A percentile compares a stretch with the other conserved stretches of the same genome.
These are phyloP conservation scores for Pseudopediastrum boryanum DNA, from an alignment of 139 green algal genomes.

Conservation along the genomic window DNA sequence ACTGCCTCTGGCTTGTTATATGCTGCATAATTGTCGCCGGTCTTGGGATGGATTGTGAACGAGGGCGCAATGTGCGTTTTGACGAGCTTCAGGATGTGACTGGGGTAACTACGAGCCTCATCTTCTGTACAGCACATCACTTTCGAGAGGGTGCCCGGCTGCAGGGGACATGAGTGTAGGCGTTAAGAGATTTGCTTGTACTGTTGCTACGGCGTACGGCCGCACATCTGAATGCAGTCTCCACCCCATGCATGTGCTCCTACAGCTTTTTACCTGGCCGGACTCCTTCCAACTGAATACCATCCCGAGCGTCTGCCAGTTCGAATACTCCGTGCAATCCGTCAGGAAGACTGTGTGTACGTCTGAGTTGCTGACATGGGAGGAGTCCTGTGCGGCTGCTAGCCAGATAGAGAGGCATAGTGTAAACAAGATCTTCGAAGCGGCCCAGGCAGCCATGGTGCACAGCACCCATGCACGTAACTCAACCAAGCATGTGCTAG, in stretches of 20 bases:
- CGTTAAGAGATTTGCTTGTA: too few relatives aligned
- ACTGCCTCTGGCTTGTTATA: constrained; percentile 87
- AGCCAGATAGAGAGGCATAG: too few relatives aligned
- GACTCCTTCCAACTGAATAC: constrained; percentile 47
- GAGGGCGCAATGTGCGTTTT: constrained; percentile 76
- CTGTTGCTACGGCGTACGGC: too few relatives aligned
- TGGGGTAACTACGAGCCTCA: constrained; percentile 52
- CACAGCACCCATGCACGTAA: too few relatives aligned
- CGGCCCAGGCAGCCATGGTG: too few relatives aligned
- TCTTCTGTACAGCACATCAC: constrained; percentile 80
- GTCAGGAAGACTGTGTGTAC: constrained; percentile 70
- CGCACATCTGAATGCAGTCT: too few relatives aligned
- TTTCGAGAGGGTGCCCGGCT: constrained; percentile 73
- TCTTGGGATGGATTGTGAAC: constrained; percentile 55
- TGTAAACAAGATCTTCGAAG: too few relatives aligned
- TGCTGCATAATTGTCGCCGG: constrained; percentile 53
- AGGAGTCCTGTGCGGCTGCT: background rate
- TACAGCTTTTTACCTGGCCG: constrained; percentile 5
- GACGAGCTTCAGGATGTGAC: constrained; percentile 40
- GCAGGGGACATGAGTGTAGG: constrained; percentile 58
- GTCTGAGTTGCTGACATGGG: background rate
- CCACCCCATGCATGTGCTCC: constrained; percentile 46
- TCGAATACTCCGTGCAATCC: constrained; percentile 74
- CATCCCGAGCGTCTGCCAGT: constrained; percentile 73
- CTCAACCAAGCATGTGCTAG: too few relatives aligned